Evolutionary conservation across 352 stramenopile genomes (phyloP), one percentile per base, ranked within the genome.

Genomic region (Phytophthora pinifolia): DNA sequence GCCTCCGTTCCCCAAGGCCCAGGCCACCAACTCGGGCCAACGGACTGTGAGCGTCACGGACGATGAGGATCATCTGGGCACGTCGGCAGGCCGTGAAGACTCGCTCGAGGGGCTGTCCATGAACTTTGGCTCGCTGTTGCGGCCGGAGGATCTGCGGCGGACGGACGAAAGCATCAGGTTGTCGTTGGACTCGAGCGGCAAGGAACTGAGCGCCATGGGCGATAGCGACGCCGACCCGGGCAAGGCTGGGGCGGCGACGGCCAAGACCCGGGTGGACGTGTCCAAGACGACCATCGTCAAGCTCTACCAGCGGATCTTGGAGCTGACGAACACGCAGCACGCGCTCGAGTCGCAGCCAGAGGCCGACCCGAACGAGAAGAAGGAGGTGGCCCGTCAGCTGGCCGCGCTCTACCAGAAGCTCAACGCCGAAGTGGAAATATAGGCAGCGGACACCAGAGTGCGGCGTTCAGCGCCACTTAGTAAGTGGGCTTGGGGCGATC

Each of bases 301-400:
- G 45, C 50, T 88, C 13, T 88, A 88, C 57, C 74, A 88, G 56
- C 69, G 74, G 54, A 80, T 88, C 30, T 32, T 88, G 31, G 74
- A 83, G 59, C 56, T 83, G 38, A 88, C 77, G 6, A 85, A 80
- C 64, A 50, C 69, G 37, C 74, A 83, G 52, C 74, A 85, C 45
- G 59, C 70, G 17, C 46, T 88, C 18, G 72, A 88, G 56, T 45
- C 60, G 4, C 63, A 76, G 29, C 61, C 71, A 1, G 52, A 74
- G n/a, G 63, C 65, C 1, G 61, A 79, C 32, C 22, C 58, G 0
- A 54, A 63, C 3, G 66, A 77, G 29, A 81, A 69, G 51, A 63
- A 73, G 22, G 61, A 75, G 27, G 61, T 85, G 3, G 67, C 72
- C 18, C 52, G 59, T 12, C 63, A 82, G 31, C 62, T 86, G 18